A percentile compares a stretch with the other conserved stretches of the same genome.
phyloP scores from a whole-genome alignment of 768 basidiomycete species.

The Leccinellum albellum region DNA sequence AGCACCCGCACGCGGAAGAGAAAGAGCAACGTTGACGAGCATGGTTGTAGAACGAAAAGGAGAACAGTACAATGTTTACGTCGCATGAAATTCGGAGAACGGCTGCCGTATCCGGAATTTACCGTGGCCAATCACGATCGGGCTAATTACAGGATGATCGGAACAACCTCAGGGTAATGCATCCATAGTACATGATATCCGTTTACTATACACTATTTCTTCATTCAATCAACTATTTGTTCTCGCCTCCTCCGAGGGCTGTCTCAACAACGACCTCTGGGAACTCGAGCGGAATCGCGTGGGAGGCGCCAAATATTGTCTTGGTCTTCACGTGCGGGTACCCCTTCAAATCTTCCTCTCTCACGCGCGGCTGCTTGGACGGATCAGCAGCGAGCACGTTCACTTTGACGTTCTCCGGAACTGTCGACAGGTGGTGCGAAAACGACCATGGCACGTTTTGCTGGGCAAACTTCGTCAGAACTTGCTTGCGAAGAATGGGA shows the following conservation, averaged over 20 bases:
- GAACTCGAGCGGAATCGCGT: constrained; percentile 13
- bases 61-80: no score
- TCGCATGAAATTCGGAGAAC: constrained; percentile 19
- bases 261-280: constrained; percentile 12
- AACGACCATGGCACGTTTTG: constrained; percentile 26
- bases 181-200: no score
- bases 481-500: background rate
- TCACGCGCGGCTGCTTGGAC: background rate
- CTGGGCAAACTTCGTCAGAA: constrained; percentile 2
- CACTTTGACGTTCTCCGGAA: constrained; percentile 10
- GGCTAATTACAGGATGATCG: no score
- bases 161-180: no score
- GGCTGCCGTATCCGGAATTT: constrained; percentile 9
- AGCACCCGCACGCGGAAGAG: constrained; percentile 4
- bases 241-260: constrained; percentile 1
- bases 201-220: no score
- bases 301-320: constrained; percentile 10
- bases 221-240: no score
- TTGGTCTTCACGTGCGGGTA: constrained; percentile 4
- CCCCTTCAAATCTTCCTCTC: background rate
- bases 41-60: background rate
- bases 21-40: constrained; percentile 4
- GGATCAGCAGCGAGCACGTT: constrained; percentile 15
- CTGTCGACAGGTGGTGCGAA: background rate
- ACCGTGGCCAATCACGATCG: constrained; percentile 23